Evolutionary conservation across 75 land plant genomes (phyloP).

Genomic region (Ceratopteris richardii): DNA sequence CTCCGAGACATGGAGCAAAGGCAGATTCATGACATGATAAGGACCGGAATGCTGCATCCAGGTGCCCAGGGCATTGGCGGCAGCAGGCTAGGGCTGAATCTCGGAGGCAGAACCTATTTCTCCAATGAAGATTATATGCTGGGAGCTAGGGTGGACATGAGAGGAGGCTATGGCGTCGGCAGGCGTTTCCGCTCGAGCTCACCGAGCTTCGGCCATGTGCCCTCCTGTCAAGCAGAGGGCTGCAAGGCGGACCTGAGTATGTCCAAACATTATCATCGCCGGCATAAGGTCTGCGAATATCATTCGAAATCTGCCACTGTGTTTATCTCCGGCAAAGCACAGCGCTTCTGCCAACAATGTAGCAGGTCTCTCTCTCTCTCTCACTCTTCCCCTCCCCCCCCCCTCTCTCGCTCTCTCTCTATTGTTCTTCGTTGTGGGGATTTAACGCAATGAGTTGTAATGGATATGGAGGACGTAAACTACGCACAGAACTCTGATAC

Average conservation of each 20-base stretch:
- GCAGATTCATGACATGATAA: no score
- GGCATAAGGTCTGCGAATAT: constrained; percentile 52
- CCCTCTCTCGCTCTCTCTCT: no score
- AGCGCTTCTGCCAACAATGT: constrained; percentile 52
- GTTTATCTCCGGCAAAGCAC: constrained; percentile 23
- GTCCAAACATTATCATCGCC: constrained; percentile 50
- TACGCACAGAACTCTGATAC: no score
- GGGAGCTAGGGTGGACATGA: neutral
- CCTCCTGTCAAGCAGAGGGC: constrained; percentile 48
- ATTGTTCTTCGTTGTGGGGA: no score
- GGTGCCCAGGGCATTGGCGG: neutral
- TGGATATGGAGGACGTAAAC: no score
- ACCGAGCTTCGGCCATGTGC: constrained; percentile 24
- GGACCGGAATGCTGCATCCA: no score
- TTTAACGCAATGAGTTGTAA: no score
- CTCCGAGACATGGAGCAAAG: no score
- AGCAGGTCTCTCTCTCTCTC: constrained; percentile 18
- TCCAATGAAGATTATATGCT: constrained; percentile 45
- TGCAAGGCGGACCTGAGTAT: constrained; percentile 39
- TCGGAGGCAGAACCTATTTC: constrained; percentile 58
- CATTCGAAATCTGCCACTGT: constrained; percentile 44
- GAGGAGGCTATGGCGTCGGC: neutral
- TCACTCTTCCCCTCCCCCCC: no score
- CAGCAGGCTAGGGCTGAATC: constrained; percentile 41
- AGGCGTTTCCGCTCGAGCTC: constrained; percentile 2